Evolutionary conservation across 495 filamentous ascomycete genomes (phyloP).

Genomic region (Xylaria sp.): DNA sequence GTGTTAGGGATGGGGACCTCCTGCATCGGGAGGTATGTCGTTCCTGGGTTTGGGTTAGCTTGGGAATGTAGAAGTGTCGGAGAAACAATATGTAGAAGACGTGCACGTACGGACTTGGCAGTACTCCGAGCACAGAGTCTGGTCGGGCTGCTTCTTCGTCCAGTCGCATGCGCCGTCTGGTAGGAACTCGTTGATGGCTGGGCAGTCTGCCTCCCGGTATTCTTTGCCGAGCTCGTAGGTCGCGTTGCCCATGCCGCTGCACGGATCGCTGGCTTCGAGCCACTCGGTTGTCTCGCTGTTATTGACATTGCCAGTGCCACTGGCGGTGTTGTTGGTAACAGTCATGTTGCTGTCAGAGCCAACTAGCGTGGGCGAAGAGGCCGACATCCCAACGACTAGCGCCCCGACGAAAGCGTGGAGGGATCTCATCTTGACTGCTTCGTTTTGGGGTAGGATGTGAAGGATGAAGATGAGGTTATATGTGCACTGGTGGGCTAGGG

Average conservation of each 20-base stretch:
- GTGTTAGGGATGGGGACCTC: constrained; percentile 20
- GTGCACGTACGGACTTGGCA: constrained; percentile 17
- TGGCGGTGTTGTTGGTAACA: neutral
- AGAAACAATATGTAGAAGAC: neutral
- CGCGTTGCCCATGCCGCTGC: neutral
- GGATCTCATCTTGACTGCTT: neutral
- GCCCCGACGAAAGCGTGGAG: neutral
- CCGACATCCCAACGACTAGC: neutral
- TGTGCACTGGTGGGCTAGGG: neutral
- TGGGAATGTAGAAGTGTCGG: neutral
- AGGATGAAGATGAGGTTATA: neutral
- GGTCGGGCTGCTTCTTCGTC: neutral
- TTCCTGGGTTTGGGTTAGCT: neutral
- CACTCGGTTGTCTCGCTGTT: neutral
- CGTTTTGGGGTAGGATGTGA: neutral
- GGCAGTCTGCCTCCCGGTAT: constrained; percentile 13
- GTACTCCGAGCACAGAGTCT: constrained; percentile 1
- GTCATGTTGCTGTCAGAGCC: too few relatives aligned
- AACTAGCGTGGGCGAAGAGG: neutral
- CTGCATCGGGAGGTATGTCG: constrained; percentile 2
- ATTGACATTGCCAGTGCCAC: neutral
- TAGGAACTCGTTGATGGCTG: neutral
- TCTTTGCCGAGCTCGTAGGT: neutral
- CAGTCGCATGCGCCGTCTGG: constrained; percentile 17
- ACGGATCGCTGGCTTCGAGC: neutral